phyloP scores from a whole-genome alignment of 257 asterid species.

The Coffea canephora region DNA sequence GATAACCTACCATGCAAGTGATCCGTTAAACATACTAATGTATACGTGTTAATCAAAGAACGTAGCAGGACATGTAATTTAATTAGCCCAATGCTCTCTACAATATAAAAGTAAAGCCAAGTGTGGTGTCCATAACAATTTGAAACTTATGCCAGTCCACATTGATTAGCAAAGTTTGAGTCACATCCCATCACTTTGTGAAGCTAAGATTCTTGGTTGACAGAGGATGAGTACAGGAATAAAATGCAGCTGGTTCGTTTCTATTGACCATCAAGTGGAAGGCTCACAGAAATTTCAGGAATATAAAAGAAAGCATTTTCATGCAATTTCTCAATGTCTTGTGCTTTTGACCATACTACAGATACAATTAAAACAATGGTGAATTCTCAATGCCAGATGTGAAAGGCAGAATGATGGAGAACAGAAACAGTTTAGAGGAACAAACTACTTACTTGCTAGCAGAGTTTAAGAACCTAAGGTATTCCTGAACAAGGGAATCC shows the following conservation, averaged over 20 bases:
- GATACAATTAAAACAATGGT: neutral
- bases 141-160: neutral
- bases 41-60: neutral
- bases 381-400: neutral
- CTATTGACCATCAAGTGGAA: neutral
- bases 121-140: neutral
- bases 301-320: neutral
- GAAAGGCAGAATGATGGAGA: neutral
- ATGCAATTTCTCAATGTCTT: neutral
- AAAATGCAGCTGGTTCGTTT: too few relatives aligned
- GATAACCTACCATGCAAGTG: neutral
- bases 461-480: slow-evolving; percentile 59
- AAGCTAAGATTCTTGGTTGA: neutral
- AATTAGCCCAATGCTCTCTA: neutral
- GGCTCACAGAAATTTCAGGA: neutral
- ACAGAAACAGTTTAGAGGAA: neutral
- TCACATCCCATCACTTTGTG: neutral
- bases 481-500: slow-evolving; percentile 64
- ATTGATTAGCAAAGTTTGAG: neutral
- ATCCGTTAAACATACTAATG: neutral
- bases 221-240: neutral
- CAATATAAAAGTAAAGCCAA: neutral
- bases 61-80: neutral
- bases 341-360: neutral
- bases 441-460: slow-evolving; percentile 72